Percentiles rank a stretch among this genome's conserved stretches.
Evolutionary conservation across 2,329 filamentous ascomycete species (phyloP).

Genomic region (Curvularia hawaiiensis): DNA sequence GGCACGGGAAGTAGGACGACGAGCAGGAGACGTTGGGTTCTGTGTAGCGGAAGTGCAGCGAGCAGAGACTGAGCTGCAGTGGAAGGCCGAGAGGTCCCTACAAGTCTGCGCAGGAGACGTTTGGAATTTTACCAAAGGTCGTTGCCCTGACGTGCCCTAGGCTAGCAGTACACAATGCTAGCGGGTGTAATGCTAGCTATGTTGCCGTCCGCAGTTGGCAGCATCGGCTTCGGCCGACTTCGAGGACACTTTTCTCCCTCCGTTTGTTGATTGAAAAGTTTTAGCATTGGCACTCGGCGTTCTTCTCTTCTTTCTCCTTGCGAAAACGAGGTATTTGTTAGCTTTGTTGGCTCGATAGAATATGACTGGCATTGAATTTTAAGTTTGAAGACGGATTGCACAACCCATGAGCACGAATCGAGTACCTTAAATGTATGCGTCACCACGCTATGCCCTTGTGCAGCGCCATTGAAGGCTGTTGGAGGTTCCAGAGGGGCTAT

Average conservation of each 20-base stretch:
- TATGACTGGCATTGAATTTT: not conserved
- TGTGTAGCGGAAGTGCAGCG: slow-evolving; percentile 48
- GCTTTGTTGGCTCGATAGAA: not conserved
- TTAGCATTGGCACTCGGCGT: slow-evolving; percentile 17
- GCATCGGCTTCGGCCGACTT: not conserved
- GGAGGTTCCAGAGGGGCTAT: not conserved
- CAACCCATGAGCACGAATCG: not conserved
- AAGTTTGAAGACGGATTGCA: not conserved
- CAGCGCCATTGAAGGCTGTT: not conserved
- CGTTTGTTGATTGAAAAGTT: not conserved
- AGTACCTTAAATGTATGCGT: not conserved
- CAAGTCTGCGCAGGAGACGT: slow-evolving; percentile 47
- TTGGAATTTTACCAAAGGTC: slow-evolving; percentile 47
- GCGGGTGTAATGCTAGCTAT: not conserved
- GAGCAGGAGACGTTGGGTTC: slow-evolving; percentile 50
- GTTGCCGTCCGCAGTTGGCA: not conserved
- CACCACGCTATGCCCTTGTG: not conserved
- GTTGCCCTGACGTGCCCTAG: slow-evolving; percentile 21
- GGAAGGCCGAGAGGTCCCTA: slow-evolving; percentile 46
- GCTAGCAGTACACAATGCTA: slow-evolving; percentile 21
- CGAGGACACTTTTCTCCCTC: not conserved
- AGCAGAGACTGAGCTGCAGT: slow-evolving; percentile 47
- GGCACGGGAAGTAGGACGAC: slow-evolving; percentile 43
- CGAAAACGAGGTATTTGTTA: not conserved
- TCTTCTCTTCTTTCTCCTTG: not conserved